Evolutionary conservation across 2,329 filamentous ascomycete genomes (phyloP).

Genomic region (Ascomycota sp.): DNA sequence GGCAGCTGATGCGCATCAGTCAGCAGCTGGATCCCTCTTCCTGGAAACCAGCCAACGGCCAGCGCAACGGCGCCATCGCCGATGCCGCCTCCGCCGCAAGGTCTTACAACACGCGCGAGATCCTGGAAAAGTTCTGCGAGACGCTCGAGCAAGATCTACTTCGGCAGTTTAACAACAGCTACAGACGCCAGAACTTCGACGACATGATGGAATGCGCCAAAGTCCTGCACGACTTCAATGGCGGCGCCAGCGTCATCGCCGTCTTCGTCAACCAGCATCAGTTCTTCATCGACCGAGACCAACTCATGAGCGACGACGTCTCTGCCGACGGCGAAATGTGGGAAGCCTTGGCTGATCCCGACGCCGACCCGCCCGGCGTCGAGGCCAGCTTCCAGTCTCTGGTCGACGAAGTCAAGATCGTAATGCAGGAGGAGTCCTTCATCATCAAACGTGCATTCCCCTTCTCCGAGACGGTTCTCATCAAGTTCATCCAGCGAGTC

Average conservation of each 20-base stretch:
- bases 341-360: constrained; percentile 84
- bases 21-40: constrained; percentile 63
- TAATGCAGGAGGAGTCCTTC: constrained; percentile 89
- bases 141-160: constrained; percentile 85
- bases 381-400: constrained; percentile 82
- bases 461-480: constrained; percentile 81
- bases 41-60: constrained; percentile 41
- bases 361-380: constrained; percentile 73
- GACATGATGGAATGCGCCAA: constrained; percentile 95
- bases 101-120: constrained; percentile 52
- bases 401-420: constrained; percentile 80
- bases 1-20: constrained; percentile 84
- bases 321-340: constrained; percentile 53
- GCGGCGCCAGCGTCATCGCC: constrained; percentile 82
- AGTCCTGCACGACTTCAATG: constrained; percentile 86
- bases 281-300: constrained; percentile 93
- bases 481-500: constrained; percentile 80
- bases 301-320: constrained; percentile 73
- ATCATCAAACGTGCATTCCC: constrained; percentile 94
- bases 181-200: constrained; percentile 82
- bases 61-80: constrained; percentile 26
- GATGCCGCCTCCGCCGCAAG: constrained; percentile 14
- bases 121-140: constrained; percentile 92
- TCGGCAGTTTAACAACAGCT: constrained; percentile 93
- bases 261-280: constrained; percentile 97